Percentiles rank a stretch among this genome's conserved stretches.
These are phyloP conservation scores for Themeda triandra DNA, from an alignment of 176 grass and related monocot genomes.

Conservation along the genomic window DNA sequence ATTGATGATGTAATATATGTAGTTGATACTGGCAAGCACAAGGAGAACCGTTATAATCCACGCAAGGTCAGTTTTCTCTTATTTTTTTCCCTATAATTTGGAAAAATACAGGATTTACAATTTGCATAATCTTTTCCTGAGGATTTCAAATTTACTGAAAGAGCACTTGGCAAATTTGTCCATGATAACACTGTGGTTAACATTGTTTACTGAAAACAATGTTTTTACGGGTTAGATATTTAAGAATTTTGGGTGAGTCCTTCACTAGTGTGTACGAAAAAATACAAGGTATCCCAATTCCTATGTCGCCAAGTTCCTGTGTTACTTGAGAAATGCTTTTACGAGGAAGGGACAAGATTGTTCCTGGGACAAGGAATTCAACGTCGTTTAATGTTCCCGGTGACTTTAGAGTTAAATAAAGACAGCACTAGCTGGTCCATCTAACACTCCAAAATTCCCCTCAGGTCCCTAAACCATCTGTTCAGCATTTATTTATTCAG, in stretches of 20 bases:
- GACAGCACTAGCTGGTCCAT: not conserved
- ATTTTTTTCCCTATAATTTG: slow-evolving; percentile 9
- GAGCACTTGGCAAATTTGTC: not conserved
- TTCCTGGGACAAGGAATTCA: not conserved
- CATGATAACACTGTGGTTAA: not conserved
- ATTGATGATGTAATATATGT: slow-evolving; percentile 99
- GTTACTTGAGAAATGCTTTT: not conserved
- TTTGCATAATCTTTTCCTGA: slow-evolving; percentile 1
- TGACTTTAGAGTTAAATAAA: not conserved
- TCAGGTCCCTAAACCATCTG: not conserved
- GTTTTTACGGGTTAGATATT: slow-evolving; percentile 5
- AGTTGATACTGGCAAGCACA: slow-evolving; percentile 93
- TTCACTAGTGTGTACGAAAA: not conserved
- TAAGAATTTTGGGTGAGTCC: not conserved
- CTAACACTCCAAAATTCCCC: not conserved
- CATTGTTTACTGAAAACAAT: not conserved
- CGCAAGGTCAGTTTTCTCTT: slow-evolving; percentile 62
- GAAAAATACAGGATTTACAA: slow-evolving; percentile 13
- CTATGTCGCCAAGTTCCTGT: not conserved
- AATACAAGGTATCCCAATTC: not conserved
- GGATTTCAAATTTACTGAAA: slow-evolving; percentile 9
- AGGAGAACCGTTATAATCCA: slow-evolving; percentile 93
- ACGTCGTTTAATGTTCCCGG: not conserved
- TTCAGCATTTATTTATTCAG: not conserved
- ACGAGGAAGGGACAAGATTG: not conserved